Evolutionary conservation across 805 yeast species (phyloP), one percentile per base, ranked within the genome.

Genomic region (Kodamaea sagamina): DNA sequence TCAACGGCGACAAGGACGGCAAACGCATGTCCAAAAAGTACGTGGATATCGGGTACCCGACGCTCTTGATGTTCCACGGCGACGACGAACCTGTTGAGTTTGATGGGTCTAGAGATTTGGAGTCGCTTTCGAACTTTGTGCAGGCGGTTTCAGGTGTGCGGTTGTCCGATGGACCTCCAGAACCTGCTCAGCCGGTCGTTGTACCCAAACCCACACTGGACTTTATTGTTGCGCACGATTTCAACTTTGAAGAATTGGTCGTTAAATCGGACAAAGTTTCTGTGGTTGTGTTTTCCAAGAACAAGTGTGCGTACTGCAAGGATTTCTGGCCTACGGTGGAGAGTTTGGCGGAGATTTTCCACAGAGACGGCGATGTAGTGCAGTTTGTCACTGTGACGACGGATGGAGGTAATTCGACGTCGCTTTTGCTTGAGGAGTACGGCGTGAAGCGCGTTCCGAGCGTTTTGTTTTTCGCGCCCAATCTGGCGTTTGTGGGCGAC

Each of bases 11-110:
- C 40, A 53, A 61, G 43, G 71, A 67, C 40, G 74, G 84, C 47
- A 71, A 72, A 37, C 67, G 69, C 46, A 66, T 78, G 61, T 69
- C 77, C 19, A 69, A 68, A 44, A 68, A 72, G 52, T 81, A 72
- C 58, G 71, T 72, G n/a, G 61, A 79, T 31, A 66, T 77, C 27
- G 86, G 86, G 10, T 86, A 70, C 55, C 96, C 96, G 3, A 77
- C 82, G 29, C 58, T 87, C 42, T 72, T 72, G 50, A 62, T 84
- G 48, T 77, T 85, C 52, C 79, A 81, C 27, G 76, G 77, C 12
- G 65, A 66, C 32, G 60, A 67, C 13, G 63, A 75, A 28, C 79
- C 85, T n/a, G 58, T 75, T 24, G 81, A 75, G 43, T 86, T 71
- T 47, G 68, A 70, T 27, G 86, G 89, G 1, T 62, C 62, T 19